Evolutionary conservation across 352 stramenopile species (phyloP).

Genomic region (Hyaloperonospora brassicae): DNA sequence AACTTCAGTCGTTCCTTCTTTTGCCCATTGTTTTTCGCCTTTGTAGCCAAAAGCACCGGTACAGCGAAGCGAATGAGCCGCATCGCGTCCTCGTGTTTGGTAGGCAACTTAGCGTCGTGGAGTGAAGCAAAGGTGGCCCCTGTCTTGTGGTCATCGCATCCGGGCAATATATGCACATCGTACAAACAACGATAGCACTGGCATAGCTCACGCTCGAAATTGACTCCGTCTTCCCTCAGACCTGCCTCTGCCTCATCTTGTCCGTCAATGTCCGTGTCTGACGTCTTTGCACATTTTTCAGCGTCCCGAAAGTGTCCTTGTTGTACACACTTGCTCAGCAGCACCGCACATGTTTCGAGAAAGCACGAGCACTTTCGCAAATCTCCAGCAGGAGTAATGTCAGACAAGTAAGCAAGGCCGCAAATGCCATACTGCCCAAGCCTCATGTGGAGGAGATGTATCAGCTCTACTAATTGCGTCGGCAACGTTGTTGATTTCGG

Average conservation of each 20-base stretch:
- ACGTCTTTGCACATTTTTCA: constrained; percentile 2
- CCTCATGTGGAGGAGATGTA: constrained; percentile 37
- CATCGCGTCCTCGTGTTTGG: constrained; percentile 25
- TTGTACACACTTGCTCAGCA: constrained; percentile 27
- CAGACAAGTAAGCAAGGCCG: constrained; percentile 27
- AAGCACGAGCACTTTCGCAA: constrained; percentile 25
- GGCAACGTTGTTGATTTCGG: constrained; percentile 2
- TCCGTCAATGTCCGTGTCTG: constrained; percentile 4
- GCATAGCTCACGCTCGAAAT: constrained; percentile 43
- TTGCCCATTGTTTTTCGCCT: constrained; percentile 55
- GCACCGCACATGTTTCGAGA: constrained; percentile 30
- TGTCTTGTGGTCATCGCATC: constrained; percentile 52
- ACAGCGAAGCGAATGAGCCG: constrained; percentile 46
- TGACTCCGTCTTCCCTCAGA: constrained; percentile 14
- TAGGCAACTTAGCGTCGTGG: constrained; percentile 12
- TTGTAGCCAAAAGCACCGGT: constrained; percentile 44
- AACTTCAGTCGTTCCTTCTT: constrained; percentile 73
- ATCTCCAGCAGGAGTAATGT: constrained; percentile 6
- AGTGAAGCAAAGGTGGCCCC: constrained; percentile 33
- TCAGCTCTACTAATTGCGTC: constrained; percentile 14
- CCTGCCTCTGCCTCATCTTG: constrained; percentile 12
- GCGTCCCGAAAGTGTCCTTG: constrained; percentile 9
- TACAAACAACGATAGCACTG: constrained; percentile 75
- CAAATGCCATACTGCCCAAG: constrained; percentile 45
- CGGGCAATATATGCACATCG: constrained; percentile 55